These are phyloP conservation scores for Vigna unguiculata DNA, from an alignment of 306 rosid genomes.

Conservation along the genomic window DNA sequence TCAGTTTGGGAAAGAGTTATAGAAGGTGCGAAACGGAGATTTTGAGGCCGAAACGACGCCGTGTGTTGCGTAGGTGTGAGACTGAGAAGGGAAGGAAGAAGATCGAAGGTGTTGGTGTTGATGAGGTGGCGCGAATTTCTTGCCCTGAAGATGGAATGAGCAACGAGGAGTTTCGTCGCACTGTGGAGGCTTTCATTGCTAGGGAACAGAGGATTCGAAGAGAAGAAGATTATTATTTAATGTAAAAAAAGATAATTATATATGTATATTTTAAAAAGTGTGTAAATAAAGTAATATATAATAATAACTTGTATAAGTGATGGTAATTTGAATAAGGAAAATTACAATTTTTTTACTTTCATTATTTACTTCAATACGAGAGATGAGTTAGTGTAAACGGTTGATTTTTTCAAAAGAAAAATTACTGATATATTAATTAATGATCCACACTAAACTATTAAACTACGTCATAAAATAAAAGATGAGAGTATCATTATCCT, in stretches of 20 bases:
- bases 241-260: not conserved
- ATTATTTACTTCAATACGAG: no score
- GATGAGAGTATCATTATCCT: no score
- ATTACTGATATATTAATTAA: no score
- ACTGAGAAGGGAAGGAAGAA: slow-evolving; percentile 56
- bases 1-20: slow-evolving; percentile 28
- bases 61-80: slow-evolving; percentile 54
- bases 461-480: no score
- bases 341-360: no score
- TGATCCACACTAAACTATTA: no score
- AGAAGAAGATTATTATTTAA: slow-evolving; percentile 54
- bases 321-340: no score
- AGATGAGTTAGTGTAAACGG: no score
- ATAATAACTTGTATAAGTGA: no score
- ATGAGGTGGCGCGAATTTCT: slow-evolving; percentile 20
- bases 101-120: slow-evolving; percentile 7
- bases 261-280: not conserved
- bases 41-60: slow-evolving; percentile 42
- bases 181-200: slow-evolving; percentile 86
- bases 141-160: slow-evolving; percentile 70
- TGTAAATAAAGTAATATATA: slow-evolving; percentile 19
- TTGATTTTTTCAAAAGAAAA: no score
- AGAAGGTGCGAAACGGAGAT: slow-evolving; percentile 62
- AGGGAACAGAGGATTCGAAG: slow-evolving; percentile 71
- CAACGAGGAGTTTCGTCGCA: slow-evolving; percentile 78